Evolutionary conservation across 2,329 filamentous ascomycete genomes (phyloP), one percentile per base, ranked within the genome.

Genomic region (Xylariomycetidae sp.): DNA sequence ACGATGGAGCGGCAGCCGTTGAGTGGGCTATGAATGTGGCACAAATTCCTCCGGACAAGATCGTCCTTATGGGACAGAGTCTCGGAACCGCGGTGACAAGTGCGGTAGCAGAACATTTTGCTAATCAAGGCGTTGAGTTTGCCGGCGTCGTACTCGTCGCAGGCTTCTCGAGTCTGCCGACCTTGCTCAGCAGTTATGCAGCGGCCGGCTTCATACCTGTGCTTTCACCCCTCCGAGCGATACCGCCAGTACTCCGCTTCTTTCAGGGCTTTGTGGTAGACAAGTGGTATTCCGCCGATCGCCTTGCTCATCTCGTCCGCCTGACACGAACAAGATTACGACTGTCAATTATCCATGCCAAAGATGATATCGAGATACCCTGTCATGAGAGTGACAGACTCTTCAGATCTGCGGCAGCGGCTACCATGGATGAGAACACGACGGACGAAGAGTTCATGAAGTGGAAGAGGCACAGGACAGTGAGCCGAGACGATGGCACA

Each of bases 51-150:
- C 64, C 87, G 0, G 71, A 74, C 25, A 80, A 80, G 16, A 92
- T 95, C 42, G 78, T 90, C 3, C 68, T 96, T 17, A 66, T 94
- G 3, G 90, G 89, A 13, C 89, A 96, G 50, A 92, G 85, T 49
- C 72, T 97, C 0, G 90, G 90, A 16, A 95, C 90, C 1, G 89
- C 86, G 1, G 85, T 96, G 2, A 79, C 82, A 5, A 74, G 80
- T 28, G 89, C 79, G 3, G 78, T 86, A 1, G 81, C 78, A 2
- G 80, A 94, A 50, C 72, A 78, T 35, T 89, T 85, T 49, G 72
- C 77, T 3, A 52, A 67, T 31, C 62, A 67, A 34, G 72, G 69
- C 4, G 66, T 79, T 27, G 77, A 84, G 17, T 94, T 94, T 50
- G 88, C 86, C 0, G 85, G 85, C 12, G 69, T 94, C 3, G 67